Conservation (phyloP, 371 early-diverging fungal species). For the Rhizopus sp. region DNA sequence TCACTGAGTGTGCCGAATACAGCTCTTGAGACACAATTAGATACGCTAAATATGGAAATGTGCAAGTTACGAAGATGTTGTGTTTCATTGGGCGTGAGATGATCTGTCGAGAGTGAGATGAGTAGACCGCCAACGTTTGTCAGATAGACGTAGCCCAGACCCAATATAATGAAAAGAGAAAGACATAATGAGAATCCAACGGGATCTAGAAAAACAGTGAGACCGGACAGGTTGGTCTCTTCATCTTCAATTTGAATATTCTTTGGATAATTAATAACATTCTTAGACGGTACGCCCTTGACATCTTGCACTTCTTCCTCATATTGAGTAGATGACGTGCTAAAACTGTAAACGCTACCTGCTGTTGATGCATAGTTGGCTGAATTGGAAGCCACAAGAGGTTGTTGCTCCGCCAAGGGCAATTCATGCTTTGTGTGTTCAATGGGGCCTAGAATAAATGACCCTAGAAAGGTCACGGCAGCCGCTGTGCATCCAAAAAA, state of each 20-base stretch:
- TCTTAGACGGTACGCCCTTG: slow-evolving; percentile 12
- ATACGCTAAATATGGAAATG: slow-evolving; percentile 48
- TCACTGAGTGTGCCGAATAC: slow-evolving; percentile 47
- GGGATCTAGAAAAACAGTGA: slow-evolving; percentile 33
- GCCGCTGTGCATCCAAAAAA: slow-evolving; percentile 31
- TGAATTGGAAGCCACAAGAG: neutral
- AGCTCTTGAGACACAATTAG: slow-evolving; percentile 49
- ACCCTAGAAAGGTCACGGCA: slow-evolving; percentile 27
- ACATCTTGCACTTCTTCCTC: slow-evolving; percentile 13
- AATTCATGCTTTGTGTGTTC: neutral
- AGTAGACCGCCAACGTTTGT: slow-evolving; percentile 43
- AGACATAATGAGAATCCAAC: slow-evolving; percentile 38
- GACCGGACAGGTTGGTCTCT: slow-evolving; percentile 19
- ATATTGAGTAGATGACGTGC: slow-evolving; percentile 19
- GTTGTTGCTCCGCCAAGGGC: neutral
- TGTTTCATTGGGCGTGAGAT: slow-evolving; percentile 6
- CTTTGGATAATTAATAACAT: slow-evolving; percentile 9
- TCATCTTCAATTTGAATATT: slow-evolving; percentile 7
- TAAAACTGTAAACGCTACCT: slow-evolving; percentile 18
- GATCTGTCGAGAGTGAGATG: slow-evolving; percentile 24
- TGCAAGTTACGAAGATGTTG: slow-evolving; percentile 45
- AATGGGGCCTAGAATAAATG: slow-evolving; percentile 32
- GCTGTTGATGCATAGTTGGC: slow-evolving; percentile 2
- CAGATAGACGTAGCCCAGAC: slow-evolving; percentile 49
- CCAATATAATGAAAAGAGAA: slow-evolving; percentile 36